Evolutionary conservation across 1,284 basidiomycete species (phyloP), one percentile per base, ranked within the genome.

Genomic region (Ceratobasidium sp.): DNA sequence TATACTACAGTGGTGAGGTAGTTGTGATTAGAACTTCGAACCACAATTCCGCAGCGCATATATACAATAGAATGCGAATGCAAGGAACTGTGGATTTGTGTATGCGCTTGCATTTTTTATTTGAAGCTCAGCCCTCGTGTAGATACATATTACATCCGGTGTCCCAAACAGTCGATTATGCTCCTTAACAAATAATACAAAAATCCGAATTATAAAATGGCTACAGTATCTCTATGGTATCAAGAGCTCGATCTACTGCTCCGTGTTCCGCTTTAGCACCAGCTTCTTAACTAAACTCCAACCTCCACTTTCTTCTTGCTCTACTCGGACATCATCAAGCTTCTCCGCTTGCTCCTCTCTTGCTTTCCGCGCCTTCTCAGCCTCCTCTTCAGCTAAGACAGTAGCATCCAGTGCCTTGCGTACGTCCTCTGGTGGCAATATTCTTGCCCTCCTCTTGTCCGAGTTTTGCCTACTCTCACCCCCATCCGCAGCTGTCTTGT

Each of bases 241-340:
- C 7, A 21, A 27, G 7, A 25, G 7, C 9, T 27, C 14, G 11
- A 8, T 25, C 47, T 59, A 59, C n/a, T 39, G 9, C 14, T 64
- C 59, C n/a, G 59, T 42, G 23, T 64, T 64, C 21, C 47, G 47
- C 23, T 64, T 64, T 29, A 64, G 36, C n/a, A 64, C 59, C 29
- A 64, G 36, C 33, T 41, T 52, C 33, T 64, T 64, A 11, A 64
- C 47, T 8, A 53, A 7, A 52, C 46, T 53, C 59, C 59, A 64
- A 9, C 59, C 59, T 1, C 47, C 47, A 49, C 29, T 53, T 39
- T 64, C 59, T 23, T 64, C 59, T 13, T 64, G 47, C 23, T 64
- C 59, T 11, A 64, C 59, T 29, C 59, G 47, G 8, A n/a, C 30
- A 25, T 64, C 59, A 2, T 64, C 59, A 9, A 33, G 36, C 7